A percentile compares a stretch with the other conserved stretches of the same genome.
These are phyloP conservation scores for Ophidiomyces ophidiicola DNA, from an alignment of 2,329 filamentous ascomycete genomes.

Conservation along the genomic window DNA sequence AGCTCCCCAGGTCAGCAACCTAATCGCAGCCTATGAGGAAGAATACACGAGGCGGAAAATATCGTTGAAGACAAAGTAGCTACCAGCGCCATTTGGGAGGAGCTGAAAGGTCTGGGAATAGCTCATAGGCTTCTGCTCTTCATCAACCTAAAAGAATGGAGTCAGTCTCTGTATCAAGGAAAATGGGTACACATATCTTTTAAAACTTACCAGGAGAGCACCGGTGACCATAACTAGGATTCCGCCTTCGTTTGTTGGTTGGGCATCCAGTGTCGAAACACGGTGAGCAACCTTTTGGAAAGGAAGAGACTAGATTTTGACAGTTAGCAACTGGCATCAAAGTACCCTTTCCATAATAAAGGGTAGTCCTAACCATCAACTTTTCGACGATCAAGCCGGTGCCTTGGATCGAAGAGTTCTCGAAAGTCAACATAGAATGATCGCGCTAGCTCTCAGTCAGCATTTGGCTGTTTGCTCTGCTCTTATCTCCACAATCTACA, in stretches of 20 bases:
- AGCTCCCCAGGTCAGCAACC: neutral
- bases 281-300: slow-evolving; percentile 73
- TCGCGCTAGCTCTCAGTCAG: slow-evolving; percentile 46
- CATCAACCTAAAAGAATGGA: slow-evolving; percentile 54
- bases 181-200: neutral
- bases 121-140: slow-evolving; percentile 74
- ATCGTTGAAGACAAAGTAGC: slow-evolving; percentile 86
- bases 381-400: slow-evolving; percentile 60
- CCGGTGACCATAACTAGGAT: slow-evolving; percentile 86
- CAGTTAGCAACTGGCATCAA: neutral
- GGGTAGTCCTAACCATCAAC: slow-evolving; percentile 50
- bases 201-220: slow-evolving; percentile 56
- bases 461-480: neutral
- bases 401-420: slow-evolving; percentile 57
- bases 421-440: slow-evolving; percentile 87
- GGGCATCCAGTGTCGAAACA: slow-evolving; percentile 66
- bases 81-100: slow-evolving; percentile 50
- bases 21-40: slow-evolving; percentile 15
- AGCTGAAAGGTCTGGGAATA: slow-evolving; percentile 88
- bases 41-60: slow-evolving; percentile 78
- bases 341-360: neutral
- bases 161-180: neutral
- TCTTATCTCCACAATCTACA: neutral
- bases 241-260: slow-evolving; percentile 58
- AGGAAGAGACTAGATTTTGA: slow-evolving; percentile 50